These are phyloP conservation scores for Dactylellina parvicollis DNA, from an alignment of 2,329 filamentous ascomycete species.

Conservation along the genomic window DNA sequence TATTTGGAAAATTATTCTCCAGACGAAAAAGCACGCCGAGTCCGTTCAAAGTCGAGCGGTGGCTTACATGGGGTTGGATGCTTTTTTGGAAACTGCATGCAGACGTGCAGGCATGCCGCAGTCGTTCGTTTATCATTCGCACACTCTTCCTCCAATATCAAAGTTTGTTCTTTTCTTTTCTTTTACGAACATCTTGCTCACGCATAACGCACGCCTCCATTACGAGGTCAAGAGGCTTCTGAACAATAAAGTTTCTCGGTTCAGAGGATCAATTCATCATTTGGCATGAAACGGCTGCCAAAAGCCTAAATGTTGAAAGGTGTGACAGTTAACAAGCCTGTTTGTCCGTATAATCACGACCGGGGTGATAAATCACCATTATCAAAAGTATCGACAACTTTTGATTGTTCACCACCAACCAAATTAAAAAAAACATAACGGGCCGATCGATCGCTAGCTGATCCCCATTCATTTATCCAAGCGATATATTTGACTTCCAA, in stretches of 20 bases:
- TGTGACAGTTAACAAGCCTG: background rate
- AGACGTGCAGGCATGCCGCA: conserved; percentile 44
- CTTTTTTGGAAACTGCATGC: conserved; percentile 52
- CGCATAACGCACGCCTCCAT: background rate
- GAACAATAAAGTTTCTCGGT: conserved; percentile 23
- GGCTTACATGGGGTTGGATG: conserved; percentile 37
- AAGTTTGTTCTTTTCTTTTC: conserved; percentile 1
- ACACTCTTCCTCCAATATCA: too few relatives aligned
- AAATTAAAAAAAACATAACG: background rate
- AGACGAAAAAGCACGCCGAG: conserved; percentile 33
- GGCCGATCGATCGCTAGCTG: conserved; percentile 8
- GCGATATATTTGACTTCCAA: conserved; percentile 8
- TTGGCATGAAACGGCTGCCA: conserved; percentile 32
- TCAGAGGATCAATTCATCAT: conserved; percentile 8
- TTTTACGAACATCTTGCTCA: background rate
- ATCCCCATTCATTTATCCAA: conserved; percentile 1
- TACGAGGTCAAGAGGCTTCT: background rate
- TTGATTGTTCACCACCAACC: background rate
- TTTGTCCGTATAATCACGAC: background rate
- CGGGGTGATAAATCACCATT: conserved; percentile 4
- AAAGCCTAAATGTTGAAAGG: conserved; percentile 21
- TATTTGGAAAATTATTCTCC: conserved; percentile 15
- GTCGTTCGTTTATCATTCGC: conserved; percentile 39
- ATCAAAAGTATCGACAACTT: conserved; percentile 9
- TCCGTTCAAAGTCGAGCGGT: conserved; percentile 29